Base-by-base conservation (phyloP, 1,284 basidiomycete species). In the Ceratobasidium sp. region DNA sequence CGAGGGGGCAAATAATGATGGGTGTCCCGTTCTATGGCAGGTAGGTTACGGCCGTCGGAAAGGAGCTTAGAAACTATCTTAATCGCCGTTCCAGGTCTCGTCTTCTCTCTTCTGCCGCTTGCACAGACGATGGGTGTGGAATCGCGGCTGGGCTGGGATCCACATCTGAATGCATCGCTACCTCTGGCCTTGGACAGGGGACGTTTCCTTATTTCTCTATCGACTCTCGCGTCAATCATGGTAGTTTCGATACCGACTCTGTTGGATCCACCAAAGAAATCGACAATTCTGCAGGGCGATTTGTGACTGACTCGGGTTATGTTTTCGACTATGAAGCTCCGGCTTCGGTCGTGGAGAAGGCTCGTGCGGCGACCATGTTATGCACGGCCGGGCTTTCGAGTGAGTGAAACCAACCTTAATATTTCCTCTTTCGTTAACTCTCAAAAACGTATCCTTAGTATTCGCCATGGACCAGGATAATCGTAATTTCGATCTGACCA, bases 1-100 rank as follows among this genome's bases (percentile, higher is more conserved):
- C 62, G 2, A 53, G 64, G 11, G 51, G 47, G 3, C 64, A 67
- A 29, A 54, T 75, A 9, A 59, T 69, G 63, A 75, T 75, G 74
- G 74, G 74, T 6, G 59, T 75, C 14, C 74, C 74, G 3, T 75
- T 75, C 36, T 75, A 75, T 36, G 74, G 63, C 31, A 59, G 74
- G 56, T 75, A n/a, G 5, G 41, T 51, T n/a, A 45, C 3, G 17
- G n/a, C 36, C 9, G 15, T 27, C 6, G 59, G n/a, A 14, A 29
- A 22, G 29, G 14, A 48, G 19, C 4, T 41, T 4, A 41, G 15
- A 22, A 29, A 41, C 11, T 5, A 51, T 15, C n/a, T 19, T 45
- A 31, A 48, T n/a, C 9, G 9, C 19, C 47, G 22, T 60, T 1
- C 8, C 41, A 72, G 69, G 31, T 72, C 69, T 44, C 56, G 69